Percentiles rank a stretch among this genome's conserved stretches.
Conservation (phyloP, 208 protist species). For the Leishmania gerbilli region DNA sequence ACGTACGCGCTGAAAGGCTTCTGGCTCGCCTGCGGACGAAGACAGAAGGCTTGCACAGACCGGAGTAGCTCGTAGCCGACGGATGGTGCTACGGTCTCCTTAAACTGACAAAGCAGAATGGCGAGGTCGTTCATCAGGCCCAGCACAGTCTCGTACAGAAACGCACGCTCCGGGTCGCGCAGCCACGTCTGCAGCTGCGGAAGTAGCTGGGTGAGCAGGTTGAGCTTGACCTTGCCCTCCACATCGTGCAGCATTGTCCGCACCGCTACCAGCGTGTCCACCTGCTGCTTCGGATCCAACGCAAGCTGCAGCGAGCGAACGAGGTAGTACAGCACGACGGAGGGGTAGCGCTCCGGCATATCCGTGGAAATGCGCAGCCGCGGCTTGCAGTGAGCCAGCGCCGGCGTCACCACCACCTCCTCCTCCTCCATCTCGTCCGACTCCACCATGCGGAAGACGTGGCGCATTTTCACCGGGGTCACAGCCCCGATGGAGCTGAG, state of each 20-base stretch:
- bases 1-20: constrained; percentile 82
- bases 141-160: constrained; percentile 78
- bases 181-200: constrained; percentile 85
- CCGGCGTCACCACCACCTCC: constrained; percentile 80
- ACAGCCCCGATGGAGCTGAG: constrained; percentile 85
- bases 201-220: constrained; percentile 79
- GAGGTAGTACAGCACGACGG: constrained; percentile 83
- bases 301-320: constrained; percentile 83
- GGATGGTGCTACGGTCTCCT: constrained; percentile 62
- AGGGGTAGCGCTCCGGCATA: constrained; percentile 80
- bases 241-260: constrained; percentile 70
- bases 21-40: constrained; percentile 82
- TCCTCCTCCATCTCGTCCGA: constrained; percentile 81
- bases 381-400: constrained; percentile 76
- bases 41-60: constrained; percentile 76
- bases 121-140: constrained; percentile 86
- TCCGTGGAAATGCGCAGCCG: constrained; percentile 69
- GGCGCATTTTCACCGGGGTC: constrained; percentile 75
- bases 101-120: constrained; percentile 68
- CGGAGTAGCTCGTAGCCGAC: constrained; percentile 74
- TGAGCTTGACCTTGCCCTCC: constrained; percentile 64
- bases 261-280: constrained; percentile 66
- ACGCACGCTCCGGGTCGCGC: constrained; percentile 61
- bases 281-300: constrained; percentile 75
- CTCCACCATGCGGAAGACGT: constrained; percentile 64